Conservation (phyloP, 116 monocot species). For the Trichopus zeylanicus region DNA sequence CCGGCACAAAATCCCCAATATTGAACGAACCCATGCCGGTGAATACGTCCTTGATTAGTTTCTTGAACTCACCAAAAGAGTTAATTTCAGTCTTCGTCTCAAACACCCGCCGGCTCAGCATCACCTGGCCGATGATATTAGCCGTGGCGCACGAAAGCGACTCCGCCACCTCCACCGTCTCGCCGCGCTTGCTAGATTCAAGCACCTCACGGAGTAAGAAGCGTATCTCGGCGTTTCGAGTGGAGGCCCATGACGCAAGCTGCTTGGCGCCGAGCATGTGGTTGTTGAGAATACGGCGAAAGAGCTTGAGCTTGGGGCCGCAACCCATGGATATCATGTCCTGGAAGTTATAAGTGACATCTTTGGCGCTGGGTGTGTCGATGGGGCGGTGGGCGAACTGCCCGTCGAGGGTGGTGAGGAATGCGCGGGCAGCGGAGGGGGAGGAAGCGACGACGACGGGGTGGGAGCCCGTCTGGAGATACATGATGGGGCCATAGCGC, state of each 20-base stretch:
- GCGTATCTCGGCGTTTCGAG: constrained; percentile 21
- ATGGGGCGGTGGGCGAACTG: too few species aligned
- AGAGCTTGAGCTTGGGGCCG: constrained; percentile 18
- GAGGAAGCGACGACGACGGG: constrained; percentile 33
- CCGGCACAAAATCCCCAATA: neutral
- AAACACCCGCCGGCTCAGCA: neutral
- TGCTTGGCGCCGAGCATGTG: too few species aligned
- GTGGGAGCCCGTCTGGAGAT: constrained; percentile 36
- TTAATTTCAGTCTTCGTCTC: neutral
- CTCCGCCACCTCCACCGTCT: neutral
- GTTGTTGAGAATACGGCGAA: too few species aligned
- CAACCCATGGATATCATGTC: constrained; percentile 39
- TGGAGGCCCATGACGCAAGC: too few species aligned
- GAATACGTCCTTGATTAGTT: neutral
- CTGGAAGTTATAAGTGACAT: constrained; percentile 22
- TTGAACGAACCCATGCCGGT: neutral
- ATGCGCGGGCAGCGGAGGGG: constrained; percentile 21
- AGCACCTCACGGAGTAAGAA: constrained; percentile 1
- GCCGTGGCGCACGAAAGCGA: too few species aligned
- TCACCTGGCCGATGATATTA: neutral
- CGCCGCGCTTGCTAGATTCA: too few species aligned
- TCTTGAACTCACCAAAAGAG: neutral
- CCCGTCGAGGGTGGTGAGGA: too few species aligned
- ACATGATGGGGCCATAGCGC: constrained; percentile 36
- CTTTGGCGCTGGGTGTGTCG: constrained; percentile 6